Percentiles rank a stretch among this genome's conserved stretches.
Evolutionary conservation across 352 stramenopile genomes (phyloP).

Genomic region (Vaucheria bursata): DNA sequence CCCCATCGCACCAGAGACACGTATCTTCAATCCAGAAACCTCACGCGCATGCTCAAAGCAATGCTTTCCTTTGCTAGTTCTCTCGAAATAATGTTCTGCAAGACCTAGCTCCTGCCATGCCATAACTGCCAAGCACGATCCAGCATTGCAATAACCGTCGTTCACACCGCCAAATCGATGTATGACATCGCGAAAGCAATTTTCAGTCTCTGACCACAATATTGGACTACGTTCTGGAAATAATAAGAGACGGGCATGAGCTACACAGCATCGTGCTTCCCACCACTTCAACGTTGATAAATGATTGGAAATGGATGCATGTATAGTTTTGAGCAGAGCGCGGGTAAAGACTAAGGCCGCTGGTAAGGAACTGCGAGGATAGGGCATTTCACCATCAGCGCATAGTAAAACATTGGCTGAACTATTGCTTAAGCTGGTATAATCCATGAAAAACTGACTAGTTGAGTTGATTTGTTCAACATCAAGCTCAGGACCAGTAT

Average conservation of each 20-base stretch:
- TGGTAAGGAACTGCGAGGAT: conserved; percentile 22
- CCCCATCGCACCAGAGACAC: conserved; percentile 72
- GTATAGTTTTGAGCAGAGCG: conserved; percentile 13
- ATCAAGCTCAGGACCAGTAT: conserved; percentile 49
- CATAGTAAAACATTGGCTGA: conserved; percentile 27
- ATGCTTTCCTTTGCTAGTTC: conserved; percentile 35
- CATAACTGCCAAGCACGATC: conserved; percentile 51
- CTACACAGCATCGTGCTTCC: conserved; percentile 28
- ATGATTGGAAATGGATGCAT: background rate
- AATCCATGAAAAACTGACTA: background rate
- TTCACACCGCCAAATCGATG: conserved; percentile 17
- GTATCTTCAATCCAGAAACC: conserved; percentile 54
- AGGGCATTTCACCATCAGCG: conserved; percentile 39
- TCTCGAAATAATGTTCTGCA: conserved; percentile 72
- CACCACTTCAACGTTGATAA: conserved; percentile 24
- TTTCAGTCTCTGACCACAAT: conserved; percentile 34
- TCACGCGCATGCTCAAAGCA: conserved; percentile 26
- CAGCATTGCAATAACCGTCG: background rate
- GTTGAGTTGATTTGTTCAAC: conserved; percentile 3
- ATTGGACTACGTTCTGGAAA: conserved; percentile 19
- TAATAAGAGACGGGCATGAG: conserved; percentile 35
- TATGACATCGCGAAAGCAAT: conserved; percentile 24
- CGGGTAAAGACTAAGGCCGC: conserved; percentile 22
- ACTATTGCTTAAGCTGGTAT: background rate
- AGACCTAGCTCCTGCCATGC: conserved; percentile 74